These are phyloP conservation scores for Bremia lactucae DNA, from an alignment of 352 stramenopile species.

Conservation along the genomic window DNA sequence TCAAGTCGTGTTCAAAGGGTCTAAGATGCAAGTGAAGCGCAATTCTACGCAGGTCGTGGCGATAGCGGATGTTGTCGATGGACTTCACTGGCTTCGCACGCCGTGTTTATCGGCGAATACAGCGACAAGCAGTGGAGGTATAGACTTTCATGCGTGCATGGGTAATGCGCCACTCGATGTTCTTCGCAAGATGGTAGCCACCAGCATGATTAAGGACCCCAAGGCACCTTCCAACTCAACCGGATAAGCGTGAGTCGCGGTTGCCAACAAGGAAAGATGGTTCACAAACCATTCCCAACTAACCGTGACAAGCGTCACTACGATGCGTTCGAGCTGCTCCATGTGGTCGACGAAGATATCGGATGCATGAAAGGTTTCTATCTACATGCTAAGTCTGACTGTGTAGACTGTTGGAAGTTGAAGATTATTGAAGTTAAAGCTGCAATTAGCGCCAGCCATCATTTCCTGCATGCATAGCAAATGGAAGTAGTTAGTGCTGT, in stretches of 20 bases:
- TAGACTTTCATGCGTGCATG: not conserved
- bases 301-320: not conserved
- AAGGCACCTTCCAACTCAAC: not conserved
- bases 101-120: not conserved
- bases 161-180: not conserved
- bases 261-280: slow-evolving; percentile 1
- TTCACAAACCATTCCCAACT: not conserved
- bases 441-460: too few relatives aligned
- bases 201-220: not conserved
- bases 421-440: too few relatives aligned
- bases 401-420: too few relatives aligned
- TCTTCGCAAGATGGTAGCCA: not conserved
- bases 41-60: not conserved
- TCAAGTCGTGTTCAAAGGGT: too few relatives aligned
- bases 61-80: not conserved
- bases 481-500: too few relatives aligned
- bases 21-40: too few relatives aligned
- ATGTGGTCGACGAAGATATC: not conserved
- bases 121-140: not conserved
- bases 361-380: not conserved
- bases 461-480: too few relatives aligned
- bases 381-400: not conserved
- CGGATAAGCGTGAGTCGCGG: not conserved
- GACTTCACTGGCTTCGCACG: not conserved
- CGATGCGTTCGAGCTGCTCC: not conserved